A percentile compares a stretch with the other conserved stretches of the same genome.
Conservation (phyloP, 2,329 filamentous ascomycete species). For the Claviceps sorghi region DNA sequence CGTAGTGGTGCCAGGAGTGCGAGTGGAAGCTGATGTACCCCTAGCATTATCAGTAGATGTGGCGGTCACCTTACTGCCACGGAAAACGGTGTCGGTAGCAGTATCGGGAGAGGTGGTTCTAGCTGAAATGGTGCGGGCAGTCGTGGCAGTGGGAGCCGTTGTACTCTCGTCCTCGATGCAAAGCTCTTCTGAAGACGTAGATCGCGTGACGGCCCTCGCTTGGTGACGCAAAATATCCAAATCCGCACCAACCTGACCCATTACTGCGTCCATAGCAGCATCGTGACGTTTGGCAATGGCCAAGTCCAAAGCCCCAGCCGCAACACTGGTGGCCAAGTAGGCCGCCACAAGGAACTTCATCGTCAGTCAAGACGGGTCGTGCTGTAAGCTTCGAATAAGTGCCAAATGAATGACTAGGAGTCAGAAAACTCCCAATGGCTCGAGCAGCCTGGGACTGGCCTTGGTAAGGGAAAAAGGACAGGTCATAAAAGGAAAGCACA, state of each 20-base stretch:
- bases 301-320: not conserved
- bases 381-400: not conserved
- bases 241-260: not conserved
- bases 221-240: not conserved
- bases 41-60: not conserved
- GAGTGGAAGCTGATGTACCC: not conserved
- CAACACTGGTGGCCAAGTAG: conserved; percentile 4
- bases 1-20: not conserved
- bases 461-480: not conserved
- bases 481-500: not conserved
- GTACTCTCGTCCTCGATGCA: not conserved
- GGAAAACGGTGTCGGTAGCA: too few species aligned
- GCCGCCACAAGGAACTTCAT: conserved; percentile 4
- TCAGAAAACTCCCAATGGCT: conserved; percentile 1
- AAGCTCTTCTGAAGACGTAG: not conserved
- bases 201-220: not conserved
- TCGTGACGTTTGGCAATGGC: not conserved
- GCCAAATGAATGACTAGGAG: conserved; percentile 4
- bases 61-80: too few species aligned
- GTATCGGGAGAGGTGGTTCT: not conserved
- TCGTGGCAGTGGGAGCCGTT: not conserved
- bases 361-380: not conserved
- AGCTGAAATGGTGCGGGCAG: not conserved
- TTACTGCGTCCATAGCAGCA: not conserved
- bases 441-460: not conserved